phyloP scores from a whole-genome alignment of 2,329 filamentous ascomycete species.

The Tetracladium maxilliforme region DNA sequence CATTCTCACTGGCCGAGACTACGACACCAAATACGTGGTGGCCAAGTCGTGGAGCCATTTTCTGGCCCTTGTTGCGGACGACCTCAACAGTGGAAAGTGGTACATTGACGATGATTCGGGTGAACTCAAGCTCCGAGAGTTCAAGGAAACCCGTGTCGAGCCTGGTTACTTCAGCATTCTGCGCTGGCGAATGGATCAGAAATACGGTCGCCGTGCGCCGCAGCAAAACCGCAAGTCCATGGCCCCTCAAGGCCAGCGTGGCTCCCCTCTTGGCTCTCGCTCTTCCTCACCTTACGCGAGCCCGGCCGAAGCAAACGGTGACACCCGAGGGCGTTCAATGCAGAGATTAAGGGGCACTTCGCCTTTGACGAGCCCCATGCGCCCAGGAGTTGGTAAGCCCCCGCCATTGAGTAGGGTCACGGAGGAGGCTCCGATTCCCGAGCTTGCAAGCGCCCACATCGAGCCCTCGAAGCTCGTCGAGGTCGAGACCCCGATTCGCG shows the following conservation, averaged over 20 bases:
- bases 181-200: conserved; percentile 90
- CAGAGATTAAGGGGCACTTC: conserved; percentile 54
- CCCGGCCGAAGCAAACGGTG: conserved; percentile 42
- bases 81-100: conserved; percentile 79
- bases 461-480: conserved; percentile 14
- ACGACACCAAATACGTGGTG: conserved; percentile 96
- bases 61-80: conserved; percentile 75
- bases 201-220: conserved; percentile 51
- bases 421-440: conserved; percentile 37
- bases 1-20: conserved; percentile 92
- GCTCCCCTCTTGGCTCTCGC: conserved; percentile 32
- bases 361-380: conserved; percentile 48
- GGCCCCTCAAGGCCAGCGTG: conserved; percentile 21
- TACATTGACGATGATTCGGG: conserved; percentile 83
- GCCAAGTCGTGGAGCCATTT: conserved; percentile 85
- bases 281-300: conserved; percentile 58
- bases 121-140: conserved; percentile 85
- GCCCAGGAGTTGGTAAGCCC: conserved; percentile 49
- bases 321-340: conserved; percentile 55
- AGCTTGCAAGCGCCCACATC: conserved; percentile 8
- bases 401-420: conserved; percentile 62
- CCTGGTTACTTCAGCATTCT: conserved; percentile 90
- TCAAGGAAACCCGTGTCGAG: conserved; percentile 79
- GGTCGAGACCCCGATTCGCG: conserved; percentile 16
- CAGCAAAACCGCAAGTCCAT: conserved; percentile 10